Evolutionary conservation across 345 rosid species (phyloP).

Genomic region (Ceriops tagal): DNA sequence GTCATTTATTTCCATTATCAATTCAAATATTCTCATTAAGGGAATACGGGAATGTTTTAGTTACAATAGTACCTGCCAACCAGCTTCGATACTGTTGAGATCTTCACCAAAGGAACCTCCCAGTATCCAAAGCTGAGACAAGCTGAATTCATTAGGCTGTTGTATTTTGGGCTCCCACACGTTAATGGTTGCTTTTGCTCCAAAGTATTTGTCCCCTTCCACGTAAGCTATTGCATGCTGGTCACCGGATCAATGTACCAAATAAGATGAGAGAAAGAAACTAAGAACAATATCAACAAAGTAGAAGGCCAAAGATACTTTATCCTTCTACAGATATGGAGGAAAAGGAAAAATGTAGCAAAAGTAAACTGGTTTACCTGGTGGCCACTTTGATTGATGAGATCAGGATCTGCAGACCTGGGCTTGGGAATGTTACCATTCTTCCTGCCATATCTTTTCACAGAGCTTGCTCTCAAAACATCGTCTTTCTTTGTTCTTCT

Average conservation of each 20-base stretch:
- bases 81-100: conserved; percentile 98
- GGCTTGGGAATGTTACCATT: conserved; percentile 73
- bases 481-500: conserved; percentile 87
- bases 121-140: conserved; percentile 93
- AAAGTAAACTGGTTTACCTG: conserved; percentile 45
- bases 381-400: conserved; percentile 83
- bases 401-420: conserved; percentile 83
- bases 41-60: conserved; percentile 4
- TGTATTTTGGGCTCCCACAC: conserved; percentile 98
- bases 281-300: conserved; percentile 16
- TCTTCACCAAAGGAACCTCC: conserved; percentile 98
- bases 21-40: conserved; percentile 17
- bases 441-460: conserved; percentile 91
- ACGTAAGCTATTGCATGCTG: conserved; percentile 98
- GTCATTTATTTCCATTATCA: conserved; percentile 6
- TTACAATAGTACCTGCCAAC: conserved; percentile 74
- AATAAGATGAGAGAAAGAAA: conserved; percentile 14
- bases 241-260: conserved; percentile 19
- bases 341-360: conserved; percentile 3
- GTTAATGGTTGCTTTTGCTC: conserved; percentile 94
- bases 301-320: background rate
- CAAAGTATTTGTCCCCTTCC: conserved; percentile 82
- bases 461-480: conserved; percentile 90
- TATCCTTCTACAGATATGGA: background rate
- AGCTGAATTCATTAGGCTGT: conserved; percentile 91